Conservation (phyloP, 108 stramenopile species). For the Fistulifera pelliculosa region DNA sequence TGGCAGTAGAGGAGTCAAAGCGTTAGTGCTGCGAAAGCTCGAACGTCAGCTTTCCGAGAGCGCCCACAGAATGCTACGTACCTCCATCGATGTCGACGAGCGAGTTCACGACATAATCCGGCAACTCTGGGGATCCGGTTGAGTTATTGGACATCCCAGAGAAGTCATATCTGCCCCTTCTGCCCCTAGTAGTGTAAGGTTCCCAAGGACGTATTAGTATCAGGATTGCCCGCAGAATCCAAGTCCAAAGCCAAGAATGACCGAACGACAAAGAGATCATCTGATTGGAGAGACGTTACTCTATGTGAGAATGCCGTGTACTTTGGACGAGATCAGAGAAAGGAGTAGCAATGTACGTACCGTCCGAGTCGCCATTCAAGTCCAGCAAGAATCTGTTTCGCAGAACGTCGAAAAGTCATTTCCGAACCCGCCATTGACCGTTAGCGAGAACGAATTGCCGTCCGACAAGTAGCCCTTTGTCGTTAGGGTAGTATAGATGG, state of each 20-base stretch:
- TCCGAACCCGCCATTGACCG: slow-evolving; percentile 22
- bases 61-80: too few relatives aligned
- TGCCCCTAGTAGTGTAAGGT: neutral
- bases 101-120: slow-evolving; percentile 22
- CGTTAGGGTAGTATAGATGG: slow-evolving; percentile 21
- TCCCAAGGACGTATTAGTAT: neutral
- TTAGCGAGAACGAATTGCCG: slow-evolving; percentile 19
- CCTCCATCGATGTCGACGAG: slow-evolving; percentile 37
- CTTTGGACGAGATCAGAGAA: too few relatives aligned
- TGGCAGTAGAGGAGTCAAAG: too few relatives aligned
- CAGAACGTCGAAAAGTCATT: slow-evolving; percentile 25
- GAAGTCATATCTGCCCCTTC: neutral
- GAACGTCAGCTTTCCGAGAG: too few relatives aligned
- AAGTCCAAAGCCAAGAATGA: slow-evolving; percentile 13
- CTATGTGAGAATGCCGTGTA: too few relatives aligned
- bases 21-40: too few relatives aligned
- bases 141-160: neutral
- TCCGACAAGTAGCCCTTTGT: slow-evolving; percentile 28
- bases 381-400: slow-evolving; percentile 21
- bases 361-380: slow-evolving; percentile 28
- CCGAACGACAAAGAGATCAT: slow-evolving; percentile 26
- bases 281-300: too few relatives aligned
- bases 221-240: too few relatives aligned
- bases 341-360: too few relatives aligned
- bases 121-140: slow-evolving; percentile 5